A percentile compares a stretch with the other conserved stretches of the same genome.
Evolutionary conservation across 345 rosid species (phyloP).

Genomic region (Salix udensis): DNA sequence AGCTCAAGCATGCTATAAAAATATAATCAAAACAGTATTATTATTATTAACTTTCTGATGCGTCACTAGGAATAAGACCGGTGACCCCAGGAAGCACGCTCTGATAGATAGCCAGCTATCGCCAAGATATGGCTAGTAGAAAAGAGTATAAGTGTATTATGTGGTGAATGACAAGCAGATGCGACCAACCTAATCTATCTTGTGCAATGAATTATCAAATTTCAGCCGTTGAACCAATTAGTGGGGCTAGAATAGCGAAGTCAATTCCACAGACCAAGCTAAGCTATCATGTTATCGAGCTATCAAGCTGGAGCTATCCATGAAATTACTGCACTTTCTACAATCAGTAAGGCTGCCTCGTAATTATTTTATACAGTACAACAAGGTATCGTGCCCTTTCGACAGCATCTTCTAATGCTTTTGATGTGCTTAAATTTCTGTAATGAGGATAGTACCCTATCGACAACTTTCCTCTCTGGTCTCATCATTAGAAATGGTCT

Average conservation of each 20-base stretch:
- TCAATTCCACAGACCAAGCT: neutral
- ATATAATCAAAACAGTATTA: neutral
- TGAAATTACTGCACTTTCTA: neutral
- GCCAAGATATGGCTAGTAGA: neutral
- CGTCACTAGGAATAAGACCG: neutral
- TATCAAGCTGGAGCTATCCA: neutral
- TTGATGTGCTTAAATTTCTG: neutral
- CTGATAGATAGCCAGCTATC: conserved; percentile 17
- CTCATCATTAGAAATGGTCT: neutral
- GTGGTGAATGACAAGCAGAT: conserved; percentile 20
- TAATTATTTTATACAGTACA: neutral
- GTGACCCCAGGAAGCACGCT: neutral
- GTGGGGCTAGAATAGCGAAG: conserved; percentile 7
- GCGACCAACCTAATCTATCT: conserved; percentile 19
- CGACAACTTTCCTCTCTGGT: too few relatives aligned
- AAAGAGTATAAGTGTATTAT: neutral
- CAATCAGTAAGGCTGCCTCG: neutral
- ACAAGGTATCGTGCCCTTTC: neutral
- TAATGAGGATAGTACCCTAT: neutral
- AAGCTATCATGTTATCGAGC: neutral
- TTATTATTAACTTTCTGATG: neutral
- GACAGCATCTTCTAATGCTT: neutral
- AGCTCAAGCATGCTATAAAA: neutral
- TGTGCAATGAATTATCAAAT: conserved; percentile 15
- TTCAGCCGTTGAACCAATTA: neutral